A percentile compares a stretch with the other conserved stretches of the same genome.
These are phyloP conservation scores for Trichoderma oligosporum DNA, from an alignment of 2,329 filamentous ascomycete species.

Conservation along the genomic window DNA sequence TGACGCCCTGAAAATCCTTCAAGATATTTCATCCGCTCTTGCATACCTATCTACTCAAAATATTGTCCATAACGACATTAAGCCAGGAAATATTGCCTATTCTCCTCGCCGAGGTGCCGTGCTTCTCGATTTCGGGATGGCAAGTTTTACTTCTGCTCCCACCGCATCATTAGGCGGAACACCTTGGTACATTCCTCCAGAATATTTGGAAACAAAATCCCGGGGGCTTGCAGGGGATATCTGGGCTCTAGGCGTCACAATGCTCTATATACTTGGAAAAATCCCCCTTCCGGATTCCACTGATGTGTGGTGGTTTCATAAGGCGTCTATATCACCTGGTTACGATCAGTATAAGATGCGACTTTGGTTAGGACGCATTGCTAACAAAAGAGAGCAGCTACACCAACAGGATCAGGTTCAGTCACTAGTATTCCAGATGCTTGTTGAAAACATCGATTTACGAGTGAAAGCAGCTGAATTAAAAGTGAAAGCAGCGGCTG, in stretches of 20 bases:
- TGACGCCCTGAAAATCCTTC: not conserved
- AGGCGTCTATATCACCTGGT: too few relatives aligned
- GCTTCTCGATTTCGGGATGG: not conserved
- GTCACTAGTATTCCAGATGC: not conserved
- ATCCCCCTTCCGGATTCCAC: not conserved
- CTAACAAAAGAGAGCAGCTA: not conserved
- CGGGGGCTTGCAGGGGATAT: conserved; percentile 4
- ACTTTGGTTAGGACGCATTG: not conserved
- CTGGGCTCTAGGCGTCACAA: conserved; percentile 1
- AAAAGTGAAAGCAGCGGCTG: too few relatives aligned
- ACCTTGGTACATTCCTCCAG: not conserved
- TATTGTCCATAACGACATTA: not conserved
- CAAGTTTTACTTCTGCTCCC: not conserved
- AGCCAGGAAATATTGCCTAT: conserved; percentile 2
- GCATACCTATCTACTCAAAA: not conserved
- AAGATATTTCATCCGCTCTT: not conserved
- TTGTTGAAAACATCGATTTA: not conserved
- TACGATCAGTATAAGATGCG: too few relatives aligned
- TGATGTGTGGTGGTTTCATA: not conserved
- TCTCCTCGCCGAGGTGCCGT: conserved; percentile 15
- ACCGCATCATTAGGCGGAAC: not conserved
- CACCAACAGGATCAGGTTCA: not conserved
- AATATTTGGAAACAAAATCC: not conserved
- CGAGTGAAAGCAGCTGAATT: not conserved
- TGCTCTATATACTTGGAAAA: not conserved